Percentiles rank a stretch among this genome's conserved stretches.
Evolutionary conservation across 306 rosid genomes (phyloP).

Genomic region (Lupinus albus): DNA sequence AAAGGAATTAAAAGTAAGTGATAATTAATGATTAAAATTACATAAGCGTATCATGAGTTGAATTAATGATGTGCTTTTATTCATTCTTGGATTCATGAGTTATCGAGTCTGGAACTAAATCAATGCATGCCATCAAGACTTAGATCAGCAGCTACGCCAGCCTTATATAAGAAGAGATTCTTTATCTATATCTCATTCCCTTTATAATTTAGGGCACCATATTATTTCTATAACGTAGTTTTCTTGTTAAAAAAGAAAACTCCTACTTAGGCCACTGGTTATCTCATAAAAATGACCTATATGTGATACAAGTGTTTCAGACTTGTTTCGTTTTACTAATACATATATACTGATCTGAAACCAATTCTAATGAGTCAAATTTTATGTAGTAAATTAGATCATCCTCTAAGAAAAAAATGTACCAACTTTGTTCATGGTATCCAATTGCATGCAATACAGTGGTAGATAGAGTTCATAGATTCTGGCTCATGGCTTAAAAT

Average conservation of each 20-base stretch:
- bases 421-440: background rate
- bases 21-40: background rate
- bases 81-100: background rate
- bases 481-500: background rate
- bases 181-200: background rate
- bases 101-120: background rate
- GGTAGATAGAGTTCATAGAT: background rate
- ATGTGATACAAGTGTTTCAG: too few species aligned
- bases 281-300: too few species aligned
- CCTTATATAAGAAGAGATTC: background rate
- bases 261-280: too few species aligned
- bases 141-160: background rate
- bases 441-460: background rate
- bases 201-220: background rate
- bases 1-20: background rate
- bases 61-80: background rate
- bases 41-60: background rate
- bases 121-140: constrained; percentile 3
- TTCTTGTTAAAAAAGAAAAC: too few species aligned
- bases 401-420: background rate
- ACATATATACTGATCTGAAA: too few species aligned
- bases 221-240: background rate
- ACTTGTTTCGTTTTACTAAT: too few species aligned
- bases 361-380: too few species aligned
- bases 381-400: too few species aligned